These are phyloP conservation scores for Fomitopsis schrenkii DNA, from an alignment of 1,284 basidiomycete genomes.

Conservation along the genomic window DNA sequence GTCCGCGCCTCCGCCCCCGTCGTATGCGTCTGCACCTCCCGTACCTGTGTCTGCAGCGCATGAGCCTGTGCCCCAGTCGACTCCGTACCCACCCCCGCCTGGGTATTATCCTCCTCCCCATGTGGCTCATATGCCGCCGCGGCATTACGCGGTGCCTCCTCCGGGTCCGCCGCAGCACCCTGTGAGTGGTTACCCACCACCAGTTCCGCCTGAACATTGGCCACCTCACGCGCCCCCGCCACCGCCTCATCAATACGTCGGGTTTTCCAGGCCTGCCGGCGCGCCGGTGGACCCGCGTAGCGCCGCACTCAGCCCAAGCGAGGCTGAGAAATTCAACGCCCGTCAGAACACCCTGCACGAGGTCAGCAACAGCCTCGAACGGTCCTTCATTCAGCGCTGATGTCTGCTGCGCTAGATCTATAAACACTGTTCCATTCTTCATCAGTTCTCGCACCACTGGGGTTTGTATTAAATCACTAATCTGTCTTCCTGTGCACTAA, in stretches of 20 bases:
- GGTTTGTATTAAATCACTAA: constrained; percentile 32
- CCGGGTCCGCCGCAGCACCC: constrained; percentile 26
- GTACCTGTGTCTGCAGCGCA: constrained; percentile 19
- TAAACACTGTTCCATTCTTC: constrained; percentile 54
- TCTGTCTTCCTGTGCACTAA: not conserved
- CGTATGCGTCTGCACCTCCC: constrained; percentile 20
- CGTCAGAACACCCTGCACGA: constrained; percentile 21
- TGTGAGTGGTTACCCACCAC: constrained; percentile 26
- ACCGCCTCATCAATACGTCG: constrained; percentile 19
- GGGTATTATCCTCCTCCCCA: constrained; percentile 21
- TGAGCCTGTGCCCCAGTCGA: constrained; percentile 23
- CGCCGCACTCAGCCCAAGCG: constrained; percentile 10
- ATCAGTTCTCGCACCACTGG: constrained; percentile 61
- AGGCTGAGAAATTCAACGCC: constrained; percentile 15
- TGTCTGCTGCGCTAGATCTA: constrained; percentile 41
- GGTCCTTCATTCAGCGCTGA: constrained; percentile 2
- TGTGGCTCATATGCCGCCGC: constrained; percentile 17
- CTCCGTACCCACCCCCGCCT: constrained; percentile 15
- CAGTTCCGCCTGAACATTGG: constrained; percentile 31
- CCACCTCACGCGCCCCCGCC: constrained; percentile 25
- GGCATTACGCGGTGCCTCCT: constrained; percentile 22
- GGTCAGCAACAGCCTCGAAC: constrained; percentile 8
- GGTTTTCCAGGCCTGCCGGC: constrained; percentile 25
- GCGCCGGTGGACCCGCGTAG: constrained; percentile 31
- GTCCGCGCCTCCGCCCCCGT: constrained; percentile 23